Evolutionary conservation across 2,329 filamentous ascomycete genomes (phyloP).

Genomic region (Monosporascus sp.): DNA sequence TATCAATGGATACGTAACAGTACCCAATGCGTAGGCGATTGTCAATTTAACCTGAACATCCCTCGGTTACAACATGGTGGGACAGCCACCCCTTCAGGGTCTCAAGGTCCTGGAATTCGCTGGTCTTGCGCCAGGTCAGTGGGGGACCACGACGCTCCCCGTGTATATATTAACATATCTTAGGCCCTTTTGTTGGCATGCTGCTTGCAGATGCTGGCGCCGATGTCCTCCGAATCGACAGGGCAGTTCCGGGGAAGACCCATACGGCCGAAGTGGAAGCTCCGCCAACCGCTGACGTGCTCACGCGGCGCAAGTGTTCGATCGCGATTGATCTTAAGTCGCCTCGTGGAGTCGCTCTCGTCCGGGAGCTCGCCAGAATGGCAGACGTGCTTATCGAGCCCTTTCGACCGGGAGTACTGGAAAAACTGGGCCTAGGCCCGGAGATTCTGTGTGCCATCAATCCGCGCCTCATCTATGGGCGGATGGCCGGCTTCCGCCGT

Average conservation of each 20-base stretch:
- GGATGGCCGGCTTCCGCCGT: constrained; percentile 85
- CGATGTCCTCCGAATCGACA: constrained; percentile 81
- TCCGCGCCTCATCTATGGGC: constrained; percentile 70
- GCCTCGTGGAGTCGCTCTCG: constrained; percentile 53
- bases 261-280: constrained; percentile 29
- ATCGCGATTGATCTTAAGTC: constrained; percentile 76
- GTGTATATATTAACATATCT: constrained; percentile 4
- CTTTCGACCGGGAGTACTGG: constrained; percentile 84
- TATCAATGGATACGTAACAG: not conserved
- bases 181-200: constrained; percentile 83
- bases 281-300: constrained; percentile 56
- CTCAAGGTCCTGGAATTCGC: constrained; percentile 56
- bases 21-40: no score
- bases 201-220: constrained; percentile 88
- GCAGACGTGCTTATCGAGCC: constrained; percentile 87
- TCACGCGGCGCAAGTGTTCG: constrained; percentile 76
- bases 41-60: not conserved
- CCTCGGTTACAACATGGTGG: constrained; percentile 25
- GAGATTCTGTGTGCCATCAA: constrained; percentile 61
- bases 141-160: not conserved
- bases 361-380: constrained; percentile 57
- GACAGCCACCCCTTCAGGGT: constrained; percentile 39
- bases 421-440: constrained; percentile 75
- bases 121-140: constrained; percentile 55
- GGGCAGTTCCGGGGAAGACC: constrained; percentile 39